Evolutionary conservation across 2,329 filamentous ascomycete species (phyloP).

Genomic region (Penicillium occitanis): DNA sequence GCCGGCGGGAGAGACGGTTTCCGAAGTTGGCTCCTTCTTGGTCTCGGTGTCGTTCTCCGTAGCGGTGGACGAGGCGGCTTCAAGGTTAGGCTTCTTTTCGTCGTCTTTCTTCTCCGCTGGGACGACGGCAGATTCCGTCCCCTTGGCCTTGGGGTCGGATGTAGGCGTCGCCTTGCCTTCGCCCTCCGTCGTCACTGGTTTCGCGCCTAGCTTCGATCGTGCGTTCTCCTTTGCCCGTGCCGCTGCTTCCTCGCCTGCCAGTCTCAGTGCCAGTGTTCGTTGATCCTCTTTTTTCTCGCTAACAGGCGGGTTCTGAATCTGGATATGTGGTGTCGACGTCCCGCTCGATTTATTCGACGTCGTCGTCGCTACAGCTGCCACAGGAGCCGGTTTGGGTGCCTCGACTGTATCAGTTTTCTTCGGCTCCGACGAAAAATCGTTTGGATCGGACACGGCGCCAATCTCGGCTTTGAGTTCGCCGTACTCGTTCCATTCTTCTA

Average conservation of each 20-base stretch:
- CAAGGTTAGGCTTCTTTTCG: background rate
- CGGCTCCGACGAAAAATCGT: slow-evolving; percentile 30
- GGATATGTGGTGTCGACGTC: slow-evolving; percentile 32
- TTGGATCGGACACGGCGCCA: slow-evolving; percentile 43
- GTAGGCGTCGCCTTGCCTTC: slow-evolving; percentile 20
- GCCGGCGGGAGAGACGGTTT: slow-evolving; percentile 22
- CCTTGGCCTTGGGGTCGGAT: slow-evolving; percentile 22
- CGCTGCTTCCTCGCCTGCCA: slow-evolving; percentile 45
- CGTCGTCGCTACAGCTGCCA: background rate
- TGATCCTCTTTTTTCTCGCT: slow-evolving; percentile 37
- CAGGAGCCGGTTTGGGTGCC: slow-evolving; percentile 26
- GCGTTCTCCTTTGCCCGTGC: slow-evolving; percentile 38
- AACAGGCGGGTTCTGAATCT: slow-evolving; percentile 43
- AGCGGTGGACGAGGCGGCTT: background rate
- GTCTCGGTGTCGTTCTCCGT: background rate
- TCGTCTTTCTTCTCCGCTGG: background rate
- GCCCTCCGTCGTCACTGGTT: slow-evolving; percentile 22
- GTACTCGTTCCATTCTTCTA: slow-evolving; percentile 99
- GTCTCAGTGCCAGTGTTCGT: slow-evolving; percentile 43
- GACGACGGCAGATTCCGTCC: background rate
- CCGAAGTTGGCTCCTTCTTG: background rate
- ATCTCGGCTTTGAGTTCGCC: slow-evolving; percentile 89
- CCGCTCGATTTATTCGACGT: background rate
- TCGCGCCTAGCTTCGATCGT: slow-evolving; percentile 22
- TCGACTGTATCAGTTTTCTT: slow-evolving; percentile 25